Evolutionary conservation across 2,329 filamentous ascomycete genomes (phyloP), one percentile per base, ranked within the genome.

Genomic region (Xylariaceae sp.): DNA sequence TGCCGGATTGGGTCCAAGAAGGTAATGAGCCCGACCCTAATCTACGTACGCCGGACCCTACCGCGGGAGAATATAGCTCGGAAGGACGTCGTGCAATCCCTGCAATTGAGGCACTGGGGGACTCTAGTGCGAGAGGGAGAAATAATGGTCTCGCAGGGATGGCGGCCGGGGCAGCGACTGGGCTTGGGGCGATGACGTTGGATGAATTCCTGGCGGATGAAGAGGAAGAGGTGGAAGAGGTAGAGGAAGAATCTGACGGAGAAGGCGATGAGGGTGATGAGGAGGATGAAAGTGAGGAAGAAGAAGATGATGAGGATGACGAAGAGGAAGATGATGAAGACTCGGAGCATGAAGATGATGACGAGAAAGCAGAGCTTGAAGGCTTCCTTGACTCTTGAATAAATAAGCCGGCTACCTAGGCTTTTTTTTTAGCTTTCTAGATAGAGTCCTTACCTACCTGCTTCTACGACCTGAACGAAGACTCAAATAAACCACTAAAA

Each of bases 181-280:
- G 73, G 4, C 84, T 84, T 47, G 76, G 72, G 8, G 83, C 83
- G 41, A 96, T 95, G 79, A 89, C 86, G 26, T 74, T 99, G 59
- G 91, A 97, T 73, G 90, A 96, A 69, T 97, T 94, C 91, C 76
- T 97, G 54, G 90, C 86, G 3, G 88, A 90, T 65, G 84, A 26
- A 12, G 74, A 73, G 2, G 77, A 77, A 0, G 78, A 78, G 1
- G 76, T 76, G 2, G 76, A 6, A 77, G 78, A 1, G 74, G 72
- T 76, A 0, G 76, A 79, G 0, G 72, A 73, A 1, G 75, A 76
- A 3, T 72, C 73, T 1, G 73, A 74, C 0, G 74, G 74, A 0
- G 76, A 75, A 1, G 74, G 75, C 1, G 76, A 77, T 2, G 60
- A 57, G 2, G 76, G 76, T 43, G 74, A 76, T 29, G 75, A 76